Conservation (phyloP, 75 land plant genomes). For the Selaginella tamariscina region DNA sequence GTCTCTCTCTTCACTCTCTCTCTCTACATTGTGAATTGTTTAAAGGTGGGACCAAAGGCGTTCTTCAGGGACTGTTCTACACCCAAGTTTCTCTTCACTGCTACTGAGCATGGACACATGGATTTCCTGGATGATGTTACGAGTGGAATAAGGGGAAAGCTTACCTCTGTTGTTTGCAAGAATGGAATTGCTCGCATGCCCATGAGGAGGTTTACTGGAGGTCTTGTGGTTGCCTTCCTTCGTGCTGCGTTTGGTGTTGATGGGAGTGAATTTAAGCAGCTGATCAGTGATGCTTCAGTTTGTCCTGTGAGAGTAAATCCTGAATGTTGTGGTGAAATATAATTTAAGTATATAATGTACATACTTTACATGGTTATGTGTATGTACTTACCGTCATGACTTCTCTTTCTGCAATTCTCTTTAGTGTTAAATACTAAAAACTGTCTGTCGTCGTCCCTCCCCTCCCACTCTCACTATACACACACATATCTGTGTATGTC, state of each 20-base stretch:
- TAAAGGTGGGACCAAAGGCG: conserved; percentile 65
- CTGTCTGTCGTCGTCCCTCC: too few species aligned
- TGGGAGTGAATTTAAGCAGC: background rate
- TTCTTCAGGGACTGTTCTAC: conserved; percentile 47
- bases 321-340: background rate
- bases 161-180: conserved; percentile 40
- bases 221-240: conserved; percentile 63
- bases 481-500: too few species aligned
- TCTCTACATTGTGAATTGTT: too few species aligned
- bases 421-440: too few species aligned
- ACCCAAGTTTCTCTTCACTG: conserved; percentile 62
- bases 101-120: conserved; percentile 63
- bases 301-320: background rate
- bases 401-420: too few species aligned
- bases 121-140: conserved; percentile 52
- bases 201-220: conserved; percentile 69
- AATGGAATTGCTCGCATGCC: conserved; percentile 51
- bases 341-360: too few species aligned
- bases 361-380: too few species aligned
- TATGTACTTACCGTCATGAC: too few species aligned
- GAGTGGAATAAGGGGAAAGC: conserved; percentile 18
- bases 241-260: conserved; percentile 17
- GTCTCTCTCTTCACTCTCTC: too few species aligned
- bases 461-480: too few species aligned
- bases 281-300: background rate